Percentiles rank a stretch among this genome's conserved stretches.
Conservation (phyloP, 495 filamentous ascomycete species). For the Hypoxylon rickii region DNA sequence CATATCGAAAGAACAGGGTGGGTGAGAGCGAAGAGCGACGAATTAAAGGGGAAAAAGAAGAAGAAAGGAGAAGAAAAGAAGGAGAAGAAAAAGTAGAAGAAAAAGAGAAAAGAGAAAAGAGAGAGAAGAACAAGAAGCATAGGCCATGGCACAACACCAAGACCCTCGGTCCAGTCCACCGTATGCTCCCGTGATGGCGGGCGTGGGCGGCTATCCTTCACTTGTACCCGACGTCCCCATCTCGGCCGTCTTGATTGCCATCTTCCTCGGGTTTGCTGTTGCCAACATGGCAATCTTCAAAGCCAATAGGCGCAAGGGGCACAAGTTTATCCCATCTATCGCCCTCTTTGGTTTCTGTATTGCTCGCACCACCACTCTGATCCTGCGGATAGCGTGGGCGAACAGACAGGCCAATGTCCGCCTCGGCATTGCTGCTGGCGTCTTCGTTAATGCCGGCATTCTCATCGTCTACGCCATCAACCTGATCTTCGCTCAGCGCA, state of each 20-base stretch:
- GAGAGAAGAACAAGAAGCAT: neutral
- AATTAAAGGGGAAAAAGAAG: neutral
- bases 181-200: constrained; percentile 50
- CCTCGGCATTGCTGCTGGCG: constrained; percentile 72
- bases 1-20: too few species aligned
- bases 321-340: constrained; percentile 73
- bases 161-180: constrained; percentile 34
- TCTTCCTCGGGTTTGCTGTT: constrained; percentile 64
- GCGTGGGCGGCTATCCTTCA: constrained; percentile 63
- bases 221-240: constrained; percentile 66
- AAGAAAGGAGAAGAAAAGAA: neutral
- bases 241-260: constrained; percentile 64
- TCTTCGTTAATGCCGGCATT: constrained; percentile 80
- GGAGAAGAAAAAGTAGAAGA: neutral
- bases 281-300: constrained; percentile 71
- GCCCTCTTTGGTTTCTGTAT: constrained; percentile 82
- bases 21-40: too few species aligned
- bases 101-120: neutral
- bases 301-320: constrained; percentile 58
- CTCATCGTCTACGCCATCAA: constrained; percentile 80
- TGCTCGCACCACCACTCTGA: constrained; percentile 67
- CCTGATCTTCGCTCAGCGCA: constrained; percentile 77
- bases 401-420: constrained; percentile 51
- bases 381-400: constrained; percentile 68
- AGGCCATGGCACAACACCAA: constrained; percentile 21